Base-by-base conservation (phyloP, 495 filamentous ascomycete species). In the Aspergillus sparsus region DNA sequence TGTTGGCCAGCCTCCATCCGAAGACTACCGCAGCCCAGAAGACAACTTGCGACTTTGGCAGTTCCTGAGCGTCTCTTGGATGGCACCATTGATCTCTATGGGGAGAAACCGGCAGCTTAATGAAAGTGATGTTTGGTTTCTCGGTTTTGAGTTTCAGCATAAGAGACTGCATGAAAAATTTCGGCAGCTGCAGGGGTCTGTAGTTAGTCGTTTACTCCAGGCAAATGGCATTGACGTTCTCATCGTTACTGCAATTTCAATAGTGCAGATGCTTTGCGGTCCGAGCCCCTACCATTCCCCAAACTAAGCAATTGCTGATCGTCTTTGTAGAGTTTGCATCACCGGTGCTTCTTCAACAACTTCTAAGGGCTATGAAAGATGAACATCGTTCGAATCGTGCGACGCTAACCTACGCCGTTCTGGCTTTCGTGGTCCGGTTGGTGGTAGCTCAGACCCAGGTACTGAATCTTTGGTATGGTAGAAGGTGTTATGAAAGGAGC, bases 61-160 rank as follows among this genome's bases (percentile, higher is more conserved):
- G 66, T 95, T 86, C 66, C 85, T 91, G 74, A 86, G 84, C 3
- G 87, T 95, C 6, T 91, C 89, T 0, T 95, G 91, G 91, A 86
- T 95, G 83, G 76, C 77, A 4, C 87, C 90, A 0, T 71, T 95
- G 32, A 91, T 93, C 44, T 72, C 78, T 2, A 58, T 82, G 16
- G 90, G 88, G 6, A 80, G 77, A 39, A 77, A 77, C 34, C 74
- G 83, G 55, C 83, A 88, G 67, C 68, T 95, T 5, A 74, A 92
- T 63, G 85, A 93, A 47, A 80, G 86, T 51, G 90, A 94, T 69
- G 89, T 95, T 5, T 95, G 90, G 90, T 69, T 78, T 27, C 76
- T 93, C 8, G 81, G 83, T 0, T 88, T 83, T 62, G 87, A 92
- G 57, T 95, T 91, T 59, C 89, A 93, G 58, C 90, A 93, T 63